phyloP scores from a whole-genome alignment of 805 yeast species.

The Metschnikowia matae region DNA sequence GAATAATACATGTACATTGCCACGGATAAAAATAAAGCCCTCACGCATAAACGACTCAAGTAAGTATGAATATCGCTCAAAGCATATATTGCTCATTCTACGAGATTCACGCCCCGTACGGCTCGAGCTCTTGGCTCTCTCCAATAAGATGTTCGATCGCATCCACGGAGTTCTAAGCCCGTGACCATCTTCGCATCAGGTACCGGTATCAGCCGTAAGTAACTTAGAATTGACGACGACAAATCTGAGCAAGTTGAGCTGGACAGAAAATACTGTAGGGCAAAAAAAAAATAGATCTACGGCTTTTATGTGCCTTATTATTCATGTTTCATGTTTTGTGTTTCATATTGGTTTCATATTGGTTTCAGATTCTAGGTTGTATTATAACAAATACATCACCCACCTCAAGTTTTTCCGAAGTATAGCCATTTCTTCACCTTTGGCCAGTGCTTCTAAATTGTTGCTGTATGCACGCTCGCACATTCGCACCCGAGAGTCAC shows the following conservation, averaged over 20 bases:
- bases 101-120: neutral
- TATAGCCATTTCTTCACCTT: neutral
- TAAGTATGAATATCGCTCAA: no score
- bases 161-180: conserved; percentile 1
- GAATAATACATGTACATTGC: neutral
- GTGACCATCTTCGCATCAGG: conserved; percentile 3
- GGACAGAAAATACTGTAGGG: no score
- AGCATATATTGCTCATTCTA: neutral
- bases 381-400: no score
- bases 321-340: no score
- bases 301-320: no score
- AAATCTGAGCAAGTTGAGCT: no score
- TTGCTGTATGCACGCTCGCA: neutral
- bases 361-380: no score
- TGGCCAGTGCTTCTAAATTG: neutral
- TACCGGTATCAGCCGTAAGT: conserved; percentile 3
- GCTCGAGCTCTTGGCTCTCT: neutral
- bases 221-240: no score
- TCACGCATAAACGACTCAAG: neutral
- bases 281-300: no score
- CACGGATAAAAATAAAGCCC: neutral
- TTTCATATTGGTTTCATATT: no score
- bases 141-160: neutral
- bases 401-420: no score
- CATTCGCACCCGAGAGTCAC: neutral